Base-by-base conservation (phyloP, 169 alveolate genomes). In the Hepatocystis sp. region DNA sequence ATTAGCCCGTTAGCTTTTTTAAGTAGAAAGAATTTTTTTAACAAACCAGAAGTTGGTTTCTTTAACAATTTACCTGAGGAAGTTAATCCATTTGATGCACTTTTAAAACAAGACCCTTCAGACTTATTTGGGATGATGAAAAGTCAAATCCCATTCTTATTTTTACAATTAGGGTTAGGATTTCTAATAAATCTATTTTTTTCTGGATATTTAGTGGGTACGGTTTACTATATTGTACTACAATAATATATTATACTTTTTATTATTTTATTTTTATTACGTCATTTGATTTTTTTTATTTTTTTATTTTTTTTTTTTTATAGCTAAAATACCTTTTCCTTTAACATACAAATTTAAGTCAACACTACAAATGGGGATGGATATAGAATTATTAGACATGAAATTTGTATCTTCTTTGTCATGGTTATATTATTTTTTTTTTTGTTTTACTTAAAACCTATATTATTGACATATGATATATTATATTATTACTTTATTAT, bases 261-360 rank as follows among this genome's bases (percentile, higher is more conserved):
- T n/a, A n/a, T n/a, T n/a, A 44, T 47, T 34, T 53, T 28, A 21
- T 8, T 11, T 7, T 55, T 1, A 36, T 4, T 15, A 17, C 32
- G 8, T 4, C 7, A 51, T 53, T 15, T 53, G 27, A n/a, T n/a
- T n/a, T n/a, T n/a, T n/a, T n/a, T n/a, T n/a, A n/a, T n/a, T n/a
- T n/a, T n/a, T n/a, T n/a, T 52, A 13, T 46, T 42, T 28, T 46
- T 34, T 52, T 15, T 55, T 30, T 25, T 17, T 66, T 46, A n/a
- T 78, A 85, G 96, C 95, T n/a, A 88, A 92, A 44, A 71, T 88
- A 60, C 96, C 96, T 13, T 85, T 92, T 53, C 95, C 96, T 19
- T 67, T 92, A 30, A 85, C 96, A 13, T 93, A 84, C 88, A 76
- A 90, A 27, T 92, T 92, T 89, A 93, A 92, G 53, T 85, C 93